Conservation (phyloP, 2,329 filamentous ascomycete genomes). For the Xylariaceae sp. region DNA sequence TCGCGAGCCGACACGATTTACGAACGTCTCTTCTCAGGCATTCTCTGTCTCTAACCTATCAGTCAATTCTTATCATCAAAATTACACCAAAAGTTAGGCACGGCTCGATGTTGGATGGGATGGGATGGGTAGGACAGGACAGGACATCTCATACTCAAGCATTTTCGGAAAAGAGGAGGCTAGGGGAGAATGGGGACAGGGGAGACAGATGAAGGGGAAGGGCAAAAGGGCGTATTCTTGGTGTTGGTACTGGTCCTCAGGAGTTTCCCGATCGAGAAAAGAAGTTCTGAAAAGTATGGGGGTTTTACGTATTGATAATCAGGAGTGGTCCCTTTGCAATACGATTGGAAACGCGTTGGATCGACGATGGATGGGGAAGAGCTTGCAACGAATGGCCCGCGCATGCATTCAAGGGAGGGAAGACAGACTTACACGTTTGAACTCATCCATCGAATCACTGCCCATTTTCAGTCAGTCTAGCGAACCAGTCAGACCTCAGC, state of each 20-base stretch:
- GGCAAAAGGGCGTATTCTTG: constrained; percentile 3
- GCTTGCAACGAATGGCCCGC: too few relatives aligned
- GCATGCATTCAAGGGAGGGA: not conserved
- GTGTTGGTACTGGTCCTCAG: not conserved
- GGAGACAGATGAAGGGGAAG: not conserved
- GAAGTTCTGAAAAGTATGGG: not conserved
- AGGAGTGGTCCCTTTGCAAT: not conserved
- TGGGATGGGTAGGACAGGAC: not conserved
- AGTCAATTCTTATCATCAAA: not conserved
- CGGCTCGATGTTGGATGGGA: constrained; percentile 2
- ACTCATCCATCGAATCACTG: not conserved
- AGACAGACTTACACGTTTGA: not conserved
- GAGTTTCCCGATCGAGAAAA: not conserved
- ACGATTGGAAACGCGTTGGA: too few relatives aligned
- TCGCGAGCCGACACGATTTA: not conserved
- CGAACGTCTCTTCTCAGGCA: not conserved
- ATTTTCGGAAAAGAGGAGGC: not conserved
- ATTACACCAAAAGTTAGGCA: constrained; percentile 1
- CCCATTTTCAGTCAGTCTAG: not conserved
- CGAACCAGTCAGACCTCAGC: not conserved
- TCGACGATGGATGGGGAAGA: too few relatives aligned
- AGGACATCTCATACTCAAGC: not conserved
- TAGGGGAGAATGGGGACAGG: not conserved
- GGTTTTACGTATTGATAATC: constrained; percentile 6
- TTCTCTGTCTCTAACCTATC: not conserved